Conservation (phyloP, 345 rosid species). For the Camelina neglecta region DNA sequence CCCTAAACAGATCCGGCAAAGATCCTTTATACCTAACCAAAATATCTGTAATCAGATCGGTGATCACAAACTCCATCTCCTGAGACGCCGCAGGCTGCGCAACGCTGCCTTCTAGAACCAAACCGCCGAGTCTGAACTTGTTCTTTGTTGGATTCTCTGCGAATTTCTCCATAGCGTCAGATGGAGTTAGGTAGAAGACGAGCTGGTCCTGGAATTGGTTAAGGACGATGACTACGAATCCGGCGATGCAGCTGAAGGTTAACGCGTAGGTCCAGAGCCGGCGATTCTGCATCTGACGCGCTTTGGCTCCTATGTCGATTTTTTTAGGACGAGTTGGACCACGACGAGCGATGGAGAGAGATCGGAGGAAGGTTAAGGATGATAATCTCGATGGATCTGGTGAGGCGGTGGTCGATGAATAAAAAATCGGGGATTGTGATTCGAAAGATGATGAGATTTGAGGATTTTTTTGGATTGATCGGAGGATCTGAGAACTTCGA, state of each 20-base stretch:
- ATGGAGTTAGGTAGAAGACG: constrained; percentile 86
- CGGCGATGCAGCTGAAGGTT: constrained; percentile 86
- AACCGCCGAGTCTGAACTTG: constrained; percentile 82
- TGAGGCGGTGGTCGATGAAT: constrained; percentile 42
- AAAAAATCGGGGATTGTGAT: constrained; percentile 36
- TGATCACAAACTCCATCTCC: constrained; percentile 85
- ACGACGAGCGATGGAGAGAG: constrained; percentile 69
- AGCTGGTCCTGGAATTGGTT: constrained; percentile 88
- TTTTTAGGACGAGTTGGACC: constrained; percentile 60
- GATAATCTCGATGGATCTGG: constrained; percentile 36
- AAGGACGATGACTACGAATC: constrained; percentile 82
- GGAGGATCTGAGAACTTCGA: constrained; percentile 58
- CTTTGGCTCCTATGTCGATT: constrained; percentile 79
- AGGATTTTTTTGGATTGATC: constrained; percentile 36
- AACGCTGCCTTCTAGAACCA: constrained; percentile 95
- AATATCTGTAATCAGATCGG: constrained; percentile 86
- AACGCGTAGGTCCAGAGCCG: constrained; percentile 92
- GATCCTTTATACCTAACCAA: constrained; percentile 81
- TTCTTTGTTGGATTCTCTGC: constrained; percentile 64
- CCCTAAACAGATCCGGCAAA: constrained; percentile 86
- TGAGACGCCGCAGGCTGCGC: constrained; percentile 70
- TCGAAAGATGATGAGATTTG: constrained; percentile 27
- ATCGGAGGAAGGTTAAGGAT: constrained; percentile 46
- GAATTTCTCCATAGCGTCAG: constrained; percentile 84
- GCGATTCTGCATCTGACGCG: constrained; percentile 90